Percentiles rank a stretch among this genome's conserved stretches.
phyloP scores from a whole-genome alignment of 108 stramenopile genomes.

The Pseudonitzschia multiseries region DNA sequence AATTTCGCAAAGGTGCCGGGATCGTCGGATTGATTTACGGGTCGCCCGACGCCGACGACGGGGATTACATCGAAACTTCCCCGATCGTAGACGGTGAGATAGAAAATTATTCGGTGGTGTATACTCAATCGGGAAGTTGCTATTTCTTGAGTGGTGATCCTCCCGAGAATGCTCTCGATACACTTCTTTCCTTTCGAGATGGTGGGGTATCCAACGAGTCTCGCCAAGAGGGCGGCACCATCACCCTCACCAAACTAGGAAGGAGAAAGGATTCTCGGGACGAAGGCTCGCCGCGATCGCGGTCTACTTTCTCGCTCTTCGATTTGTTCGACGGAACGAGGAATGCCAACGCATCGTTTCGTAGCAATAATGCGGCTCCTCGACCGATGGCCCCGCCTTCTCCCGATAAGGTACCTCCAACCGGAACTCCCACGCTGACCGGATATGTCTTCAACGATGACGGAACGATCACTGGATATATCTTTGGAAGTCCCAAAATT shows the following conservation, averaged over 20 bases:
- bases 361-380: not conserved
- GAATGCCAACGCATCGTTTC: not conserved
- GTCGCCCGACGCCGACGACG: conserved; percentile 63
- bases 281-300: not conserved
- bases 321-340: conserved; percentile 29
- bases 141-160: conserved; percentile 47
- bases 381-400: not conserved
- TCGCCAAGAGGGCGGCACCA: conserved; percentile 21
- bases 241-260: conserved; percentile 29
- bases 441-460: conserved; percentile 60
- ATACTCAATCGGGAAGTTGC: conserved; percentile 57
- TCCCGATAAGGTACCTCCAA: conserved; percentile 22
- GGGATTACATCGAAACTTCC: conserved; percentile 68
- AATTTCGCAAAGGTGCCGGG: conserved; percentile 46
- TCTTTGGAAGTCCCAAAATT: conserved; percentile 57
- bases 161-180: conserved; percentile 25
- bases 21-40: conserved; percentile 66
- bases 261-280: not conserved
- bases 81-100: conserved; percentile 54
- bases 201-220: conserved; percentile 1
- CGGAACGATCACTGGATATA: conserved; percentile 57
- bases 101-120: conserved; percentile 54
- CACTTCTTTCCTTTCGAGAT: not conserved
- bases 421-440: conserved; percentile 37
- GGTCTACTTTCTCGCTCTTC: conserved; percentile 51